These are phyloP conservation scores for Excoecaria agallocha DNA, from an alignment of 345 rosid species.

Conservation along the genomic window DNA sequence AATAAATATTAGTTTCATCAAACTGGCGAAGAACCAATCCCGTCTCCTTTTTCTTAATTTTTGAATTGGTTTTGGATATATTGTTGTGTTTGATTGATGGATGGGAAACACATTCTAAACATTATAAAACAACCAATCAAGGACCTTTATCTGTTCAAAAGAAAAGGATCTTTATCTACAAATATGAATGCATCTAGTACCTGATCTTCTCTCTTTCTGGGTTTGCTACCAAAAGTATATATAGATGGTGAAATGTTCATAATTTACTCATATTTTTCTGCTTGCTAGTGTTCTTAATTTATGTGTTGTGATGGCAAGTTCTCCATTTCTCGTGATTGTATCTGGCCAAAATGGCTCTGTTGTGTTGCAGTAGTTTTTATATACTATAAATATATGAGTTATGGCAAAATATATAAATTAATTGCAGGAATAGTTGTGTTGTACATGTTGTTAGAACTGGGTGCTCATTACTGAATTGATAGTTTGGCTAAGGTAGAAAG, in stretches of 20 bases:
- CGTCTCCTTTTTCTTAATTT: not conserved
- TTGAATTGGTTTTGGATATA: not conserved
- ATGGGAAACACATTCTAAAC: conserved; percentile 4
- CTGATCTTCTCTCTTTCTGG: not conserved
- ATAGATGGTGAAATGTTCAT: conserved; percentile 1
- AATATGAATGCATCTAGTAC: conserved; percentile 8
- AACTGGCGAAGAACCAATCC: not conserved
- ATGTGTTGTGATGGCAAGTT: no score
- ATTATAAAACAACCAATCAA: conserved; percentile 14
- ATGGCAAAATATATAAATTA: no score
- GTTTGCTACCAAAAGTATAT: not conserved
- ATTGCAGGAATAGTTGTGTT: no score
- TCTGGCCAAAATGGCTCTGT: no score
- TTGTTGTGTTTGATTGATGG: conserved; percentile 23
- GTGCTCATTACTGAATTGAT: no score
- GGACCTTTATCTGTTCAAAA: conserved; percentile 2
- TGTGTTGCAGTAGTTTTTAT: no score
- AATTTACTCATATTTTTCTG: conserved; percentile 2
- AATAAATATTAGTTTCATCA: no score
- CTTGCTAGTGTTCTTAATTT: not conserved
- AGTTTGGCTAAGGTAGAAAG: no score
- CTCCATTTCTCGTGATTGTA: no score
- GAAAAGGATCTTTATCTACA: no score
- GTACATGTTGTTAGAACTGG: no score
- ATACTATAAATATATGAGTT: no score